Evolutionary conservation across 1,284 basidiomycete genomes (phyloP).

Genomic region (Puccinia coronata): DNA sequence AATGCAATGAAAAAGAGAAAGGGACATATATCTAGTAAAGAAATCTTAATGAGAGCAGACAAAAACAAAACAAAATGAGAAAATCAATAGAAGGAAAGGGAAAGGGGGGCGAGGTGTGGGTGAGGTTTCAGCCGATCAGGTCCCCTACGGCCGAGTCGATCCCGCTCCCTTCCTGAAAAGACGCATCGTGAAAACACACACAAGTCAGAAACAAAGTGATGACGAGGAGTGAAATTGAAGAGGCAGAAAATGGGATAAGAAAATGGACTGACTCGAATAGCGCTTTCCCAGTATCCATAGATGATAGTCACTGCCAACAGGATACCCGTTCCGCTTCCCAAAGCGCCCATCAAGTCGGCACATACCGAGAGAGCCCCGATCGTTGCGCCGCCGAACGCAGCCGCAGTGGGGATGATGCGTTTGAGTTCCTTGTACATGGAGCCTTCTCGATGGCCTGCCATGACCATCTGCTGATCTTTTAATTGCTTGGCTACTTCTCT

Average conservation of each 20-base stretch:
- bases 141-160: constrained; percentile 48
- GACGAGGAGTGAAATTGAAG: background rate
- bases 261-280: constrained; percentile 37
- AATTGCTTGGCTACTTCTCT: constrained; percentile 96
- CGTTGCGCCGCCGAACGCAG: constrained; percentile 92
- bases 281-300: constrained; percentile 70
- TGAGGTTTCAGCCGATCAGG: constrained; percentile 26
- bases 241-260: background rate
- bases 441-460: constrained; percentile 94
- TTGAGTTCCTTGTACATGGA: constrained; percentile 99
- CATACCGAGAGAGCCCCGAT: constrained; percentile 89
- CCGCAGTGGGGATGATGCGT: constrained; percentile 94
- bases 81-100: background rate
- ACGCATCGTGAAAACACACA: background rate
- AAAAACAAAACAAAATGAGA: background rate
- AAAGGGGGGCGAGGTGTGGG: too few species aligned
- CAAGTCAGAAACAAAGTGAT: background rate
- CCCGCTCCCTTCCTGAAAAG: constrained; percentile 46
- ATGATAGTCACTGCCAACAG: constrained; percentile 97
- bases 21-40: background rate
- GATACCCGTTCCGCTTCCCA: constrained; percentile 95
- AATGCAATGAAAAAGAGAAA: background rate
- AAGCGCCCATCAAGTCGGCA: constrained; percentile 94
- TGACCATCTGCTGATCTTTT: constrained; percentile 98
- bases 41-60: constrained; percentile 4